Evolutionary conservation across 768 basidiomycete species (phyloP).

Genomic region (Rhodotorula toruloides): DNA sequence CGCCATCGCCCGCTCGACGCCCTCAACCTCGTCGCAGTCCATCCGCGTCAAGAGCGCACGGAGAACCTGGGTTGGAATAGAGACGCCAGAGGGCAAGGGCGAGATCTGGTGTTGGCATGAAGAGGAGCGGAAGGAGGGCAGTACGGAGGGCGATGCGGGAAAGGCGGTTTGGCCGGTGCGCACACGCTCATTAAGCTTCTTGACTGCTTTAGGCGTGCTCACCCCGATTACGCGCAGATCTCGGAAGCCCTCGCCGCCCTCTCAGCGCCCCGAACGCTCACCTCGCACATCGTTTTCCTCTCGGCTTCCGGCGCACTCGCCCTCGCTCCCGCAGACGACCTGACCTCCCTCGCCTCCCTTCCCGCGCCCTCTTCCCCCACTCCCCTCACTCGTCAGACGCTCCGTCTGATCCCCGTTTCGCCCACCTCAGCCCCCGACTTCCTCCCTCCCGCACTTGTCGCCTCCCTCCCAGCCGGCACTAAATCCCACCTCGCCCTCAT

Average conservation of each 20-base stretch:
- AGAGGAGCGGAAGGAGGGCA: slow-evolving; percentile 37
- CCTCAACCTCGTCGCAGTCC: slow-evolving; percentile 23
- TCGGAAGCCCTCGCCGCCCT: slow-evolving; percentile 28
- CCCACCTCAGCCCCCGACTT: slow-evolving; percentile 13
- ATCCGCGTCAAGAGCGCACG: slow-evolving; percentile 33
- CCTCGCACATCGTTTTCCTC: slow-evolving; percentile 33
- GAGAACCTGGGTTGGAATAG: slow-evolving; percentile 34
- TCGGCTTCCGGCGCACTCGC: slow-evolving; percentile 30
- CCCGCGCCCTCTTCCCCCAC: background rate
- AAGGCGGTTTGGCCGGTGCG: slow-evolving; percentile 36
- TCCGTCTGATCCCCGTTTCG: slow-evolving; percentile 17
- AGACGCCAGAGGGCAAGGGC: slow-evolving; percentile 18
- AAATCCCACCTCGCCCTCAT: slow-evolving; percentile 25
- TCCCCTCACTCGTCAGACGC: slow-evolving; percentile 3
- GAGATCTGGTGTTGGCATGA: slow-evolving; percentile 39
- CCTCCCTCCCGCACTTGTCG: slow-evolving; percentile 12
- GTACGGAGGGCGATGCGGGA: slow-evolving; percentile 31
- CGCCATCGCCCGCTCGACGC: slow-evolving; percentile 32
- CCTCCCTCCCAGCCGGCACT: slow-evolving; percentile 20
- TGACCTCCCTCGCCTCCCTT: slow-evolving; percentile 30
- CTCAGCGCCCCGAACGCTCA: slow-evolving; percentile 29
- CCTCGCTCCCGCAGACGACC: slow-evolving; percentile 24
- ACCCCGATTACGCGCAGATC: slow-evolving; percentile 17
- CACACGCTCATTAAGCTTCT: background rate
- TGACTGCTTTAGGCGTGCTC: no score